Percentiles rank a stretch among this genome's conserved stretches.
phyloP scores from a whole-genome alignment of 495 filamentous ascomycete genomes.

The Aspergillus haitiensis region DNA sequence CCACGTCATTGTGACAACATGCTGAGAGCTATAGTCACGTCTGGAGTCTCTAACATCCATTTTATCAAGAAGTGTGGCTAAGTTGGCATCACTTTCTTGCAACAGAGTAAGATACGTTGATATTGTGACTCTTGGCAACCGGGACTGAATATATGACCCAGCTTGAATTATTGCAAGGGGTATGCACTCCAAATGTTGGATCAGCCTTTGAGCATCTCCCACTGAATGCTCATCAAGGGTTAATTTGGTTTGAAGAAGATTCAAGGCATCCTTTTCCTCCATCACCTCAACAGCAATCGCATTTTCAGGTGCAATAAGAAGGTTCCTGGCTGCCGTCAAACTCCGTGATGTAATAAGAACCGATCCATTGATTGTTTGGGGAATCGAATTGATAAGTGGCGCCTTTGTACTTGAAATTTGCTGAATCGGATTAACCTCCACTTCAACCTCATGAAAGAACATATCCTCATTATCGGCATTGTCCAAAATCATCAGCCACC shows the following conservation, averaged over 20 bases:
- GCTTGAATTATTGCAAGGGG: not conserved
- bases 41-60: too few species aligned
- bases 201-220: not conserved
- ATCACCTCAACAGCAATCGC: not conserved
- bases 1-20: too few species aligned
- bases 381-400: not conserved
- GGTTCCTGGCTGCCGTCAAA: not conserved
- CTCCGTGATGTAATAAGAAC: not conserved
- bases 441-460: not conserved
- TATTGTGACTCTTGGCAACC: too few species aligned
- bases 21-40: too few species aligned
- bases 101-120: too few species aligned
- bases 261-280: not conserved
- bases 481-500: conserved; percentile 1
- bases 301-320: not conserved
- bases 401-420: not conserved
- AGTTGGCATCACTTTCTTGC: too few species aligned
- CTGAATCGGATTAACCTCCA: too few species aligned
- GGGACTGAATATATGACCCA: not conserved
- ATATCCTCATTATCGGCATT: conserved; percentile 2
- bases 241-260: not conserved
- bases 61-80: too few species aligned
- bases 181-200: not conserved
- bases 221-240: not conserved
- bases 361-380: conserved; percentile 1